These are phyloP conservation scores for Ophiocordyceps polyrhachis-furcata DNA, from an alignment of 2,329 filamentous ascomycete species.

Conservation along the genomic window DNA sequence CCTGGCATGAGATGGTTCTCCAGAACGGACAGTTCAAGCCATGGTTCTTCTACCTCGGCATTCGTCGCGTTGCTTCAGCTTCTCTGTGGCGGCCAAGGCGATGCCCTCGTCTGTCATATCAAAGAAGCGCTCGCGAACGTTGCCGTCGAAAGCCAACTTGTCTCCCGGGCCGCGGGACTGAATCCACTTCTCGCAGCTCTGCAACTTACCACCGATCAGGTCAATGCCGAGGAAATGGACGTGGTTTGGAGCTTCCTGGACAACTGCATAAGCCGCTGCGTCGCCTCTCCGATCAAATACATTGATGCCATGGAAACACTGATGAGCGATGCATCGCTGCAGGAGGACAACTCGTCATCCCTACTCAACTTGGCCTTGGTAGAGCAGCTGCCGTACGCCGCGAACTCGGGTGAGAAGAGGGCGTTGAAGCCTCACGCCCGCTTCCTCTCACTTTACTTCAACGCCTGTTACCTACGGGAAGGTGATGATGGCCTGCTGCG, in stretches of 20 bases:
- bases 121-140: slow-evolving; percentile 39
- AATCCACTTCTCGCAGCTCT: slow-evolving; percentile 23
- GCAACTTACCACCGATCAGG: slow-evolving; percentile 6
- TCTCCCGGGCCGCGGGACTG: slow-evolving; percentile 32
- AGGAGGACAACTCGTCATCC: slow-evolving; percentile 21
- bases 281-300: slow-evolving; percentile 63
- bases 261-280: slow-evolving; percentile 61
- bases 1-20: slow-evolving; percentile 83
- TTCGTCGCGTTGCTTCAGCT: slow-evolving; percentile 50
- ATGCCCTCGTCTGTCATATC: slow-evolving; percentile 23
- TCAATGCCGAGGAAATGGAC: slow-evolving; percentile 12
- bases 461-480: slow-evolving; percentile 29
- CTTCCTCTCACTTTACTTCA: slow-evolving; percentile 41
- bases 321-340: slow-evolving; percentile 1
- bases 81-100: slow-evolving; percentile 12
- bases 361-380: slow-evolving; percentile 49
- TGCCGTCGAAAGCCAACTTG: slow-evolving; percentile 45
- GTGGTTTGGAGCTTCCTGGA: slow-evolving; percentile 56
- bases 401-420: slow-evolving; percentile 27
- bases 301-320: slow-evolving; percentile 47
- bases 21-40: slow-evolving; percentile 42
- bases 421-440: slow-evolving; percentile 28
- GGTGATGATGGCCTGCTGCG: slow-evolving; percentile 17
- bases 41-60: slow-evolving; percentile 31
- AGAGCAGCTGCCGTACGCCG: slow-evolving; percentile 61